Evolutionary conservation across 2,329 filamentous ascomycete species (phyloP).

Genomic region (Verticillium albo-atrum): DNA sequence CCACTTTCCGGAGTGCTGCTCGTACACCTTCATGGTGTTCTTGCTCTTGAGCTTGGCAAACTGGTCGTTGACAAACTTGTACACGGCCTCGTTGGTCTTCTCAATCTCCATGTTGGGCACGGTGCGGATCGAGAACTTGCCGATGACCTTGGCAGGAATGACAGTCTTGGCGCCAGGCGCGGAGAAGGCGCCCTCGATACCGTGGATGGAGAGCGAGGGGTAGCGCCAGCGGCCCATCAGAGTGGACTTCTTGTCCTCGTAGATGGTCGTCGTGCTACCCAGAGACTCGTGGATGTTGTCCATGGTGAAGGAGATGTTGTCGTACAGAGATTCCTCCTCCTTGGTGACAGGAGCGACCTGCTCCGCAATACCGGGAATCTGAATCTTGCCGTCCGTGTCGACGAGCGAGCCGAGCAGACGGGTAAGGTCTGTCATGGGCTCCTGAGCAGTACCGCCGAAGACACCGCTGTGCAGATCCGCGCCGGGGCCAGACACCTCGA

Average conservation of each 20-base stretch:
- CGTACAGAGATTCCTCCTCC: conserved; percentile 85
- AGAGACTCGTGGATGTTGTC: conserved; percentile 89
- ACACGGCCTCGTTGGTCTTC: conserved; percentile 80
- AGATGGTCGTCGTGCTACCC: conserved; percentile 83
- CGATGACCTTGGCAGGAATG: conserved; percentile 94
- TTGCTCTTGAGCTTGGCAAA: conserved; percentile 88
- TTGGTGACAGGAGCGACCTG: conserved; percentile 85
- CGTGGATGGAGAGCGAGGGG: conserved; percentile 90
- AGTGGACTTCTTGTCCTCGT: conserved; percentile 82
- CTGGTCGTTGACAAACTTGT: conserved; percentile 75
- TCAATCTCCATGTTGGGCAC: conserved; percentile 97
- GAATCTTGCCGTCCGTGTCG: conserved; percentile 85
- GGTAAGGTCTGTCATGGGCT: conserved; percentile 96
- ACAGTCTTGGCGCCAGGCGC: conserved; percentile 95
- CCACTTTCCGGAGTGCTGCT: conserved; percentile 95
- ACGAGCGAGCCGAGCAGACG: conserved; percentile 79
- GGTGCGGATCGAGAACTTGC: conserved; percentile 97
- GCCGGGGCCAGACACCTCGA: conserved; percentile 85
- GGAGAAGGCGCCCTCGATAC: conserved; percentile 91
- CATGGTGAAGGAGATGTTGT: conserved; percentile 91
- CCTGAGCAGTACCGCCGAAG: conserved; percentile 92
- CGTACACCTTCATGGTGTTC: conserved; percentile 77
- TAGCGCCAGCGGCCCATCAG: conserved; percentile 96
- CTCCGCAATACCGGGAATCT: conserved; percentile 89
- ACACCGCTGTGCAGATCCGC: conserved; percentile 96